These are phyloP conservation scores for Penicillium flavigenum DNA, from an alignment of 495 filamentous ascomycete genomes.

Conservation along the genomic window DNA sequence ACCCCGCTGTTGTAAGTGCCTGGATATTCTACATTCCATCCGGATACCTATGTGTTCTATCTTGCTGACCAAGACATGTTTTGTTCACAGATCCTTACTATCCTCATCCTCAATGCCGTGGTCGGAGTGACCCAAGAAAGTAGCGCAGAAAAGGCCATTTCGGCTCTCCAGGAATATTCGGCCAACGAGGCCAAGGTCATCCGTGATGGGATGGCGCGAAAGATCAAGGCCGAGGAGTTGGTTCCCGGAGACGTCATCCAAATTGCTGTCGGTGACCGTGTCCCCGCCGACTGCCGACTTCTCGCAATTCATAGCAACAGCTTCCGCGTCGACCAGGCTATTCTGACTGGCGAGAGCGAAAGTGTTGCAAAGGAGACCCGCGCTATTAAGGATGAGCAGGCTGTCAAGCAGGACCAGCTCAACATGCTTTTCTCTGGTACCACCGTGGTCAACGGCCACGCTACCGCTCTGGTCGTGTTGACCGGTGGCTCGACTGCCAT, in stretches of 20 bases:
- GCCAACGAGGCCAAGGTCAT: constrained; percentile 96
- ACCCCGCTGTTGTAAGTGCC: constrained; percentile 81
- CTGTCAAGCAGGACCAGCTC: constrained; percentile 95
- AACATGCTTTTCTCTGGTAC: constrained; percentile 99
- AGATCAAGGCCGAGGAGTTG: constrained; percentile 89
- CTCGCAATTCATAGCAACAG: constrained; percentile 93
- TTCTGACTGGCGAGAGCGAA: constrained; percentile 97
- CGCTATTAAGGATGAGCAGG: constrained; percentile 70
- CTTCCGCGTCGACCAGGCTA: constrained; percentile 94
- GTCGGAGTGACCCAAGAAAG: constrained; percentile 99
- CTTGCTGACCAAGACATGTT: constrained; percentile 10
- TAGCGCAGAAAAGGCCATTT: constrained; percentile 97
- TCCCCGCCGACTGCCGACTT: constrained; percentile 95
- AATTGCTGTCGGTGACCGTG: constrained; percentile 85
- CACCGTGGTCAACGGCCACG: constrained; percentile 92
- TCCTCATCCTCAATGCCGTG: constrained; percentile 92
- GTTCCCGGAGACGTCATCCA: constrained; percentile 94
- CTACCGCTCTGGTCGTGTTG: constrained; percentile 86
- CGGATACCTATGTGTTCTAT: constrained; percentile 1
- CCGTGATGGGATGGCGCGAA: constrained; percentile 69
- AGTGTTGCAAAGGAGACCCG: constrained; percentile 84
- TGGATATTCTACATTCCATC: neutral
- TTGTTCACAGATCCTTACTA: constrained; percentile 78
- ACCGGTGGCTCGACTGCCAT: constrained; percentile 93
- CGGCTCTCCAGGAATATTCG: constrained; percentile 97